These are phyloP conservation scores for Austroboletus novae-zelandiae DNA, from an alignment of 1,284 basidiomycete genomes.

Conservation along the genomic window DNA sequence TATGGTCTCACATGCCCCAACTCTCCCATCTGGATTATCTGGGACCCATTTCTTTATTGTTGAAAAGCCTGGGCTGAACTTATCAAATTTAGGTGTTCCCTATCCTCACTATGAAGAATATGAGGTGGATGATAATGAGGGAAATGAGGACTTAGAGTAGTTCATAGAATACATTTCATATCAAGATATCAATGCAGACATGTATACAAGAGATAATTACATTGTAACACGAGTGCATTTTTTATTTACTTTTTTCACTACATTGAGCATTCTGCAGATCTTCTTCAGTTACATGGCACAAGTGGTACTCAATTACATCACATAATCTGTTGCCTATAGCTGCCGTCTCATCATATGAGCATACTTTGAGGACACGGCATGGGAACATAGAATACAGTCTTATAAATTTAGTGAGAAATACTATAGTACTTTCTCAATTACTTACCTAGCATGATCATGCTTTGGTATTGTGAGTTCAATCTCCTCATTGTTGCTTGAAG, in stretches of 20 bases:
- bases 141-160: not conserved
- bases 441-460: not conserved
- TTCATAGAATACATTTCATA: too few relatives aligned
- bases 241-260: not conserved
- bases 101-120: not conserved
- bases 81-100: not conserved
- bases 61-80: conserved; percentile 7
- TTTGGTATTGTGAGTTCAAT: not conserved
- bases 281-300: not conserved
- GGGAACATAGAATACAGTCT: too few relatives aligned
- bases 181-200: too few relatives aligned
- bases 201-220: too few relatives aligned
- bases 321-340: not conserved
- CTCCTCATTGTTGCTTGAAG: not conserved
- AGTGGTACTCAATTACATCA: not conserved
- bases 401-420: too few relatives aligned
- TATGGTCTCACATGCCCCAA: conserved; percentile 20
- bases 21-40: not conserved
- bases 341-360: not conserved
- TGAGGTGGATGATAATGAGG: not conserved
- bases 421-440: not conserved
- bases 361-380: too few relatives aligned
- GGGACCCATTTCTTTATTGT: conserved; percentile 1
- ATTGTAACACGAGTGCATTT: not conserved
- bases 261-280: not conserved